A percentile compares a stretch with the other conserved stretches of the same genome.
phyloP scores from a whole-genome alignment of 148 eudicot species.

The Limonium bicolor region DNA sequence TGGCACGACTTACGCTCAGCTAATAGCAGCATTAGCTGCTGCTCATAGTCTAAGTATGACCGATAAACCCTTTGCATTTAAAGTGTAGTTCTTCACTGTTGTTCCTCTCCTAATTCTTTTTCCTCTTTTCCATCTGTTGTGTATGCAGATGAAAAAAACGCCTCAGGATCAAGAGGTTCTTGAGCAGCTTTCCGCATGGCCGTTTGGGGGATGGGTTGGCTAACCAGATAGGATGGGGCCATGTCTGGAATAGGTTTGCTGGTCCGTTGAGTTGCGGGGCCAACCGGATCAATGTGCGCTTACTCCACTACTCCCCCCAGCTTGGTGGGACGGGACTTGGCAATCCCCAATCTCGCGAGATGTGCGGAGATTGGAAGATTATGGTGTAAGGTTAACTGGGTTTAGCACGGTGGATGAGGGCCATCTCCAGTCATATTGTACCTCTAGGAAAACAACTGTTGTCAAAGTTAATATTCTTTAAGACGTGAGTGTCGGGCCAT shows the following conservation, averaged over 20 bases:
- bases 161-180: too few relatives aligned
- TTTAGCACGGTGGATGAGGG: conserved; percentile 58
- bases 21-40: conserved; percentile 75
- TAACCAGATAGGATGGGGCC: conserved; percentile 91
- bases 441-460: conserved; percentile 22
- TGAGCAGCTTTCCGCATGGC: conserved; percentile 74
- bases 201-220: conserved; percentile 45
- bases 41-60: conserved; percentile 57
- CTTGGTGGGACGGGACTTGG: conserved; percentile 97
- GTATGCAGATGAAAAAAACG: conserved; percentile 47
- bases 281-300: conserved; percentile 73
- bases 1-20: conserved; percentile 88
- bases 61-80: too few relatives aligned
- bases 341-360: conserved; percentile 80
- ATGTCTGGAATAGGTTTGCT: conserved; percentile 84
- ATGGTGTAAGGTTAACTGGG: conserved; percentile 48
- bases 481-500: too few relatives aligned
- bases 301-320: conserved; percentile 82
- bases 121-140: neutral
- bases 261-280: conserved; percentile 71
- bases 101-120: too few relatives aligned
- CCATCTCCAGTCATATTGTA: conserved; percentile 37
- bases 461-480: too few relatives aligned
- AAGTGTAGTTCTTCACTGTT: too few relatives aligned
- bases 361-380: conserved; percentile 42